Evolutionary conservation across 2,329 filamentous ascomycete genomes (phyloP), one percentile per base, ranked within the genome.

Genomic region (Ophiosphaerella korrae): DNA sequence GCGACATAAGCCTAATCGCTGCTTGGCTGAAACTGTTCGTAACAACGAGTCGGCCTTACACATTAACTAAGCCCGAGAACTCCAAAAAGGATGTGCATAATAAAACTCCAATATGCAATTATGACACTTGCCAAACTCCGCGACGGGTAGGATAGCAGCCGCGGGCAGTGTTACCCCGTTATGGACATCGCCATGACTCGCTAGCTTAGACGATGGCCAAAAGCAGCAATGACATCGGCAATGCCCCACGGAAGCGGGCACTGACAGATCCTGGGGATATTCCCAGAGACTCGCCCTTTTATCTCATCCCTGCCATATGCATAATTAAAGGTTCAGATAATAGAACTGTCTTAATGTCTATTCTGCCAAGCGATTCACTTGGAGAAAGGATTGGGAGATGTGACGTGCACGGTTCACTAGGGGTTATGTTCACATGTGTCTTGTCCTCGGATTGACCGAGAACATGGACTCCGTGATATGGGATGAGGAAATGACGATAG

Each of bases 351-450:
- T 40, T n/a, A 24, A 42, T 48, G 33, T 42, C 39, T 29, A n/a
- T 16, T 33, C 33, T 38, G 46, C 46, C 46, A 48, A 48, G 46
- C 24, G 39, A 38, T 38, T 36, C 39, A 48, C 23, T 37, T 38
- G 32, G 23, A 29, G 32, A 23, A 37, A 36, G 32, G 23, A 35
- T 48, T 42, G 18, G 26, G 31, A 48, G 39, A 48, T 37, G 45
- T 48, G 8, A 36, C 31, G 21, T 42, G 45, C 45, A 42, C 13
- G 45, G 45, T 48, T 16, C 31, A 24, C 24, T 18, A 37, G 38
- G 31, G 39, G 38, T 7, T 23, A 26, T 14, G 16, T 36, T 16
- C 34, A 36, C 34, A 36, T 36, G 34, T 36, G 13, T 26, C 5
- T 41, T 14, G 14, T 41, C 23, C 23, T 41, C 38, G 38, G 38